These are phyloP conservation scores for Smallanthus sonchifolius DNA, from an alignment of 129 eudicot genomes.

Conservation along the genomic window DNA sequence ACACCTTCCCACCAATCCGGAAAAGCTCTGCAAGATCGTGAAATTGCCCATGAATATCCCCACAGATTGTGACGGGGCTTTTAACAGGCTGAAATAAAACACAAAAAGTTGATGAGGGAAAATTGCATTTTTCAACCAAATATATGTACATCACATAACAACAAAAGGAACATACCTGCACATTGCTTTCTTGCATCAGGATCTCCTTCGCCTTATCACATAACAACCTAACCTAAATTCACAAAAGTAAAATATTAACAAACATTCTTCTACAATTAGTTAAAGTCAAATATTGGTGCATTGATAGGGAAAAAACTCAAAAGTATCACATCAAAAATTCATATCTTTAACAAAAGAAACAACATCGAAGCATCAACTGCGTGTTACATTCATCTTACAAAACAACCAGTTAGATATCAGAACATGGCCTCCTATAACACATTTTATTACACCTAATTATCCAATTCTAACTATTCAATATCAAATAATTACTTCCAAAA, in stretches of 20 bases:
- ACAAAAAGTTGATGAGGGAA: neutral
- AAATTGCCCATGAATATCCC: slow-evolving; percentile 96
- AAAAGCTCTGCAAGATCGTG: slow-evolving; percentile 97
- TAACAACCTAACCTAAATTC: slow-evolving; percentile 58
- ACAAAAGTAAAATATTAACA: neutral
- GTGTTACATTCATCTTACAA: neutral
- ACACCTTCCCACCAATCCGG: slow-evolving; percentile 88
- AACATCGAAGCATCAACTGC: neutral
- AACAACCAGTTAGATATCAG: neutral
- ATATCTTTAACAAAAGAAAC: neutral
- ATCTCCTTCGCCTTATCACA: slow-evolving; percentile 94
- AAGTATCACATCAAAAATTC: neutral
- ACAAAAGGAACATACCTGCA: slow-evolving; percentile 54
- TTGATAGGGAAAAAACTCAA: neutral
- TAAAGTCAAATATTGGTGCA: neutral
- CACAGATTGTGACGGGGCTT: slow-evolving; percentile 95
- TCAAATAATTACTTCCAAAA: neutral
- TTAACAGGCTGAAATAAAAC: slow-evolving; percentile 67
- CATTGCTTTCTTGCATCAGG: slow-evolving; percentile 88
- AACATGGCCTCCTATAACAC: neutral
- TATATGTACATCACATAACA: neutral
- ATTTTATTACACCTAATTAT: neutral
- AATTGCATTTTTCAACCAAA: neutral
- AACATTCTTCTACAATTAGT: neutral
- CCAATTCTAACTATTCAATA: neutral